Evolutionary conservation across 179 eudicot genomes (phyloP), one percentile per base, ranked within the genome.

Genomic region (Pouteria campechiana): DNA sequence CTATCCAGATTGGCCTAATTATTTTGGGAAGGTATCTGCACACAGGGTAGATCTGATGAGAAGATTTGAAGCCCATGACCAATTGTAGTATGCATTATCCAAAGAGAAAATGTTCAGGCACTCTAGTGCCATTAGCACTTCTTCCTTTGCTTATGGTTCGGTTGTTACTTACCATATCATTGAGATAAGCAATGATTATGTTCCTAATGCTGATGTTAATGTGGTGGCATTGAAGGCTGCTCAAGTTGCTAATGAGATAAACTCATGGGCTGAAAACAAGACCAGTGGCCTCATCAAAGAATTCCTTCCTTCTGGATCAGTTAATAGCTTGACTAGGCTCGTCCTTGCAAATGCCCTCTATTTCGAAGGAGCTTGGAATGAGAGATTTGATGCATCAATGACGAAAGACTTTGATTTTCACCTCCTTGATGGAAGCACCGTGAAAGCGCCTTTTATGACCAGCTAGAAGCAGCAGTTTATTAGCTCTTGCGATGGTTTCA

Each of bases 361-460:
- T 60, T 87, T 77, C 43, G 83, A 87, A 49, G 96, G 92, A 33
- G 67, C 69, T 6, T 87, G 94, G 96, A 27, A 25, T 2, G 66
- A 64, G 8, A 68, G 75, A 50, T 83, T 83, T 22, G 74, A 70
- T 20, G 40, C 71, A 44, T 63, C 78, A 0, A 10, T 34, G 9
- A 79, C 94, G 10, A 73, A 72, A 53, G 81, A 79, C n/a, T 38
- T 65, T 37, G 70, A 77, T 9, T 87, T 87, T 36, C 67, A 79
- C 66, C 81, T 87, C 37, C 66, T 77, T 3, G 37, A 64, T 34
- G 94, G 92, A 2, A 66, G 37, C 61, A 46, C 83, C 14, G 51
- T 79, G 27, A 66, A 73, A 53, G 96, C 50, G 4, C 92, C 88
- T 8, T 83, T 72, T 63, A 88, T 88, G 96, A 79, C 79, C 17